Percentiles rank a stretch among this genome's conserved stretches.
Conservation (phyloP, 768 basidiomycete genomes). For the Lentinula lateritia region DNA sequence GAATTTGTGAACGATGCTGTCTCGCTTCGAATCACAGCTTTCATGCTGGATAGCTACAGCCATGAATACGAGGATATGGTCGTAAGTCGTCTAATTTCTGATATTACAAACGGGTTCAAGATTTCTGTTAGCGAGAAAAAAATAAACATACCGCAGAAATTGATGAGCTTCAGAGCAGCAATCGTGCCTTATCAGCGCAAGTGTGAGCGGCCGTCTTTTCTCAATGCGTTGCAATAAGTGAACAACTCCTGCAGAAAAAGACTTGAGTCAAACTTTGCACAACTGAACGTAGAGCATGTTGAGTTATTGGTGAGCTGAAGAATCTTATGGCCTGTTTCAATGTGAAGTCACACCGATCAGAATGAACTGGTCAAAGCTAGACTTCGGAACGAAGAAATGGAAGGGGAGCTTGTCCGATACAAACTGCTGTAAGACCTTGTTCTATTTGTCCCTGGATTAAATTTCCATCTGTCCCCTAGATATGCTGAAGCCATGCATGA, state of each 20-base stretch:
- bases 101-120: background rate
- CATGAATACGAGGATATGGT: slow-evolving; percentile 85
- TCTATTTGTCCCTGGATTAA: slow-evolving; percentile 1
- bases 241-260: slow-evolving; percentile 51
- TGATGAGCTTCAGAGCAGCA: slow-evolving; percentile 76
- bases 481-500: slow-evolving; percentile 77
- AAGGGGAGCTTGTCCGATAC: slow-evolving; percentile 90
- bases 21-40: slow-evolving; percentile 83
- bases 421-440: slow-evolving; percentile 67
- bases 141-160: slow-evolving; percentile 84
- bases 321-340: background rate
- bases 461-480: slow-evolving; percentile 17
- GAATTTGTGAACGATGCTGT: slow-evolving; percentile 87
- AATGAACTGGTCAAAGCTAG: slow-evolving; percentile 89
- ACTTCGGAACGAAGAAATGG: slow-evolving; percentile 87
- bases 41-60: slow-evolving; percentile 89
- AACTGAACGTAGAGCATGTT: slow-evolving; percentile 80
- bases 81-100: slow-evolving; percentile 22
- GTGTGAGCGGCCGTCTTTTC: slow-evolving; percentile 51
- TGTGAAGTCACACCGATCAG: slow-evolving; percentile 26
- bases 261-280: slow-evolving; percentile 73
- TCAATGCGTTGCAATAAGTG: background rate
- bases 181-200: slow-evolving; percentile 69
- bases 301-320: slow-evolving; percentile 50
- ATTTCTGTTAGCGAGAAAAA: slow-evolving; percentile 42